Conservation (phyloP, 1,284 basidiomycete genomes). For the Microbotryum intermedium region DNA sequence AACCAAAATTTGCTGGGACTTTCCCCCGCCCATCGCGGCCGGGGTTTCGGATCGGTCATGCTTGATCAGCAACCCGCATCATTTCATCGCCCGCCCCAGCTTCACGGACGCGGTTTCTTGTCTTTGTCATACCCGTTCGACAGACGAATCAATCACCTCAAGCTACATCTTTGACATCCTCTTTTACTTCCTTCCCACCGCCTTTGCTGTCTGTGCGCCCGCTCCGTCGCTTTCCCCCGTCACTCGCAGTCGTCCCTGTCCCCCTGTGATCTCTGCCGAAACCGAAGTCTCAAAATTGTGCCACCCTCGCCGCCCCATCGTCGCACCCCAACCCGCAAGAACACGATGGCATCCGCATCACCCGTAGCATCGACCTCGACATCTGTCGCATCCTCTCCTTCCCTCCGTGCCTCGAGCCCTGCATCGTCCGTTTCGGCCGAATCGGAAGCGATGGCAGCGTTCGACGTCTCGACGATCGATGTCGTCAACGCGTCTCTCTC, state of each 20-base stretch:
- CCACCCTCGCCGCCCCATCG: neutral
- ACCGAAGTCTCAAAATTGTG: neutral
- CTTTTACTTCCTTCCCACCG: no score
- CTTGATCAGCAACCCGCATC: no score
- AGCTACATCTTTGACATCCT: no score
- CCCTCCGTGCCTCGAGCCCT: neutral
- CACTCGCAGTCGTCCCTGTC: no score
- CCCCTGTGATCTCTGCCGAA: neutral
- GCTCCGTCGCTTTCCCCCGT: no score
- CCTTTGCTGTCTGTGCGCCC: no score
- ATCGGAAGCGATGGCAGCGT: slow-evolving; percentile 1
- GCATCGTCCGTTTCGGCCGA: slow-evolving; percentile 1
- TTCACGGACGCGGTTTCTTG: no score
- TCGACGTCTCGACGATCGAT: slow-evolving; percentile 41
- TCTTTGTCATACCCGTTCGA: no score
- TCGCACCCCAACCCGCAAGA: neutral
- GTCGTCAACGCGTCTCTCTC: slow-evolving; percentile 65
- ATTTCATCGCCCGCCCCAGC: no score
- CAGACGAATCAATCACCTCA: no score
- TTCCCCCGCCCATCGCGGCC: no score
- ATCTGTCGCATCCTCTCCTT: neutral
- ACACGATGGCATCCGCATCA: neutral
- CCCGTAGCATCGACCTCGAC: neutral
- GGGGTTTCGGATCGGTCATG: no score
- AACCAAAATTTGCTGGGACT: neutral